Evolutionary conservation across 148 eudicot genomes (phyloP), one percentile per base, ranked within the genome.

Genomic region (Camellia lanceoleosa): DNA sequence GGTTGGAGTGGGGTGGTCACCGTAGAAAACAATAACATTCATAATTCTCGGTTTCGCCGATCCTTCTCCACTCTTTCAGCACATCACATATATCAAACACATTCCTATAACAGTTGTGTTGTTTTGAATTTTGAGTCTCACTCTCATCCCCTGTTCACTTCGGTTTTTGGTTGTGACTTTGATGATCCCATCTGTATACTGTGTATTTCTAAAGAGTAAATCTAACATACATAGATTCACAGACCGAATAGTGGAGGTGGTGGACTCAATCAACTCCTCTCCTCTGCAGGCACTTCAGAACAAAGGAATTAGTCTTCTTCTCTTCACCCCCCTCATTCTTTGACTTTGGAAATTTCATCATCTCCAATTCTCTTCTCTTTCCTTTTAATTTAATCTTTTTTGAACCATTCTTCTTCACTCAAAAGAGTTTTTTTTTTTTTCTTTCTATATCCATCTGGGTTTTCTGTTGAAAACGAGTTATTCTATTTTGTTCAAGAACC

Each of bases 21-120:
- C 30, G 30, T 1, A 30, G 30, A 30, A 30, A 30, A 30, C 30
- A 30, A 30, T 30, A 30, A 30, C 30, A 30, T 30, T 30, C 30
- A 77, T 81, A 83, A 85, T 76, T 83, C 87, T 88, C 88, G 91
- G 89, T 72, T 67, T 78, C 73, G 61, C 85, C 80, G 59, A 54
- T n/a, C 52, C 44, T 67, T 3, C 67, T 47, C n/a, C 38, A 23
- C 49, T 49, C 7, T 19, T 16, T 38, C 7, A 3, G 7, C 71
- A 7, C 44, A 41, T 59, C 64, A n/a, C 8, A 47, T 47, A 47
- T 47, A 47, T 47, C 51, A 30, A 30, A 30, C 30, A 47, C 3
- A 1, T 47, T 47, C 51, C 5, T 47, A 7, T 47, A 47, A 30
- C 30, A 30, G 30, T 30, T 30, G 30, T 30, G 30, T 30, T 30